A percentile compares a stretch with the other conserved stretches of the same genome.
phyloP scores from a whole-genome alignment of 495 filamentous ascomycete genomes.

The Penicillium verhagenii region DNA sequence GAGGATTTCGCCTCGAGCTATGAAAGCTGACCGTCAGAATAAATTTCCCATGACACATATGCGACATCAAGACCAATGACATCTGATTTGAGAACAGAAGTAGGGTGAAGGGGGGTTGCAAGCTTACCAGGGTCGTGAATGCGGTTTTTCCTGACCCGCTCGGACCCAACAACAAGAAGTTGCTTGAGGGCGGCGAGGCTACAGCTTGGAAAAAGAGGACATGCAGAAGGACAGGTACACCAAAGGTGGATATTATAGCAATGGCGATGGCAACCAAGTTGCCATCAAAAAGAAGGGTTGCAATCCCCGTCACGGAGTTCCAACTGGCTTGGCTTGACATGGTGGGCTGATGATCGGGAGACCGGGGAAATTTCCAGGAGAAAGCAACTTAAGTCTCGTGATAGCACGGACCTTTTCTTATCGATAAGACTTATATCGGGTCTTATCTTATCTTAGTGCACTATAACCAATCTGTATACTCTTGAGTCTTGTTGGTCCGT shows the following conservation, averaged over 20 bases:
- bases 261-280: conserved; percentile 55
- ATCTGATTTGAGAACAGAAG: too few species aligned
- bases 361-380: not conserved
- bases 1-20: conserved; percentile 50
- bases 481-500: conserved; percentile 12
- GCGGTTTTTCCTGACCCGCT: conserved; percentile 85
- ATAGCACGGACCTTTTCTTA: conserved; percentile 23
- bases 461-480: too few species aligned
- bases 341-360: conserved; percentile 17
- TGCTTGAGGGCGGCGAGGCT: conserved; percentile 66
- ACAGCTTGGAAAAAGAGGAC: conserved; percentile 64
- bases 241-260: conserved; percentile 66
- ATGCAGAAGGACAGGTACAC: conserved; percentile 77
- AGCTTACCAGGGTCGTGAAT: conserved; percentile 70
- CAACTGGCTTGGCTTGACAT: conserved; percentile 35
- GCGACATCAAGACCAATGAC: too few species aligned
- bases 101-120: too few species aligned
- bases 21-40: not conserved
- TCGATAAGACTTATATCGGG: too few species aligned
- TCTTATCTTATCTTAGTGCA: conserved; percentile 19
- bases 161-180: conserved; percentile 83
- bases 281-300: conserved; percentile 44
- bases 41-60: too few species aligned
- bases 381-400: not conserved
- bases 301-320: conserved; percentile 36